phyloP scores from a whole-genome alignment of 2,329 filamentous ascomycete species.

The Penicillium sp. region DNA sequence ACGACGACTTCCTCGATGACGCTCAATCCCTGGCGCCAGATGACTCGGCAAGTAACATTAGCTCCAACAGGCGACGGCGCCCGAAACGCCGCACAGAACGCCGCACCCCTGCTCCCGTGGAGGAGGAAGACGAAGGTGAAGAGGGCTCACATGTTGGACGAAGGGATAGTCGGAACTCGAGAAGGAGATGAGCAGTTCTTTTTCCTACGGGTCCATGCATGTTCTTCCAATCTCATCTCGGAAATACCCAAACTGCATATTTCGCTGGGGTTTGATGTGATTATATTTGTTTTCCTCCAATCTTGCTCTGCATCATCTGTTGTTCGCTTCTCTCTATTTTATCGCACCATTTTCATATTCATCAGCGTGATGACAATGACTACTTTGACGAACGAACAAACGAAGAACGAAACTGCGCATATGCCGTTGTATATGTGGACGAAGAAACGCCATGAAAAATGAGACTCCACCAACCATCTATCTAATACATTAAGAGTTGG shows the following conservation, averaged over 20 bases:
- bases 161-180: constrained; percentile 22
- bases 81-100: constrained; percentile 54
- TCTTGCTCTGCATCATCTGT: neutral
- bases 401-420: neutral
- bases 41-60: constrained; percentile 56
- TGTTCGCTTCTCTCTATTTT: neutral
- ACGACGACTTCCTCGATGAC: constrained; percentile 53
- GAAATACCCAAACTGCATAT: neutral
- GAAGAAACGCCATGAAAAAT: neutral
- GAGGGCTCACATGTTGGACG: constrained; percentile 29
- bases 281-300: neutral
- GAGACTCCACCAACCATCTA: neutral
- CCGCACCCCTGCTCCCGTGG: constrained; percentile 53
- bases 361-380: neutral
- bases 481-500: neutral
- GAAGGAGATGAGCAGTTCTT: constrained; percentile 28
- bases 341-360: neutral
- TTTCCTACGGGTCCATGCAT: neutral
- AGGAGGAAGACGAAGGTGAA: constrained; percentile 53
- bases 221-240: neutral
- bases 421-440: neutral
- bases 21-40: constrained; percentile 52
- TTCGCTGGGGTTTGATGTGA: neutral
- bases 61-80: constrained; percentile 49
- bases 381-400: neutral